A percentile compares a stretch with the other conserved stretches of the same genome.
phyloP scores from a whole-genome alignment of 768 basidiomycete species.

The Pulveroboletus sp. region DNA sequence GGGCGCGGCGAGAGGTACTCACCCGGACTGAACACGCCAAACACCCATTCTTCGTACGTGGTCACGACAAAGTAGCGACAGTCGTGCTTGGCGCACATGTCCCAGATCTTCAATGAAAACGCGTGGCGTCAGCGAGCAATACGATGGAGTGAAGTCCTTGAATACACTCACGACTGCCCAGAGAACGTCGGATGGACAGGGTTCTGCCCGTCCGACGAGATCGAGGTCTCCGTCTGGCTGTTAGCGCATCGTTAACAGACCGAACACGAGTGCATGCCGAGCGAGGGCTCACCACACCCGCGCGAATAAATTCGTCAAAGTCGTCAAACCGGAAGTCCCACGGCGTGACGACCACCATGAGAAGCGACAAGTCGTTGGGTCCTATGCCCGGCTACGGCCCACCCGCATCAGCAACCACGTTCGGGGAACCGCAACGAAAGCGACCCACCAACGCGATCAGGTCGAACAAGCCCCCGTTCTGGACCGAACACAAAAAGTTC shows the following conservation, averaged over 20 bases:
- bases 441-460: background rate
- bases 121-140: background rate
- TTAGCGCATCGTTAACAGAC: background rate
- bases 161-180: constrained; percentile 12
- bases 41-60: constrained; percentile 17
- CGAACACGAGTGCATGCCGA: background rate
- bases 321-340: constrained; percentile 6
- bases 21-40: constrained; percentile 12
- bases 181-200: constrained; percentile 3
- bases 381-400: background rate
- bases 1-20: background rate
- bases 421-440: background rate
- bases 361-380: background rate
- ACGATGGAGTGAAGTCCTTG: no score
- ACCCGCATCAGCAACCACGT: background rate
- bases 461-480: constrained; percentile 2
- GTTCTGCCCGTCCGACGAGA: background rate
- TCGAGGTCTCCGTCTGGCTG: constrained; percentile 4
- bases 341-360: constrained; percentile 1
- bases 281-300: constrained; percentile 1
- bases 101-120: constrained; percentile 11
- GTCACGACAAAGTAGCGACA: constrained; percentile 16
- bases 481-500: constrained; percentile 5
- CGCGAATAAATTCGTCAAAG: background rate
- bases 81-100: constrained; percentile 6